phyloP scores from a whole-genome alignment of 2,329 filamentous ascomycete genomes.

The Pestalotiopsis sp. region DNA sequence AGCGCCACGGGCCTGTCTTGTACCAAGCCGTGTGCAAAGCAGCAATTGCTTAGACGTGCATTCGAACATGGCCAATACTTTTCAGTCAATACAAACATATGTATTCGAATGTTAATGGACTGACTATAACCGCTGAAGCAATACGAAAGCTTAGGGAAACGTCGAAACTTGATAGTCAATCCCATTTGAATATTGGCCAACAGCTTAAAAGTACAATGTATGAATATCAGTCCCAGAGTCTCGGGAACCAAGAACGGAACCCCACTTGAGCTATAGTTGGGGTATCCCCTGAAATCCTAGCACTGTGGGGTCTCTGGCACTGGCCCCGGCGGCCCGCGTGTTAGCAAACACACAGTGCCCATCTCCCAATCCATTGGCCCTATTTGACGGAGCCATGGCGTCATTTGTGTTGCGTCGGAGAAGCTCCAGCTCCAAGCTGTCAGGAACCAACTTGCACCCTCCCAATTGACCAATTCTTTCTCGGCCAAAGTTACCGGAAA shows the following conservation, averaged over 20 bases:
- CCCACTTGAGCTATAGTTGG: neutral
- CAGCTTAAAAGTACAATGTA: no score
- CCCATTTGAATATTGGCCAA: no score
- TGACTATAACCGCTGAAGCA: no score
- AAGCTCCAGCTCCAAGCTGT: neutral
- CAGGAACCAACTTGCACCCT: neutral
- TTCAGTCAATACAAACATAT: no score
- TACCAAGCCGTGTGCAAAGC: neutral
- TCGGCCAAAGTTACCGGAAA: neutral
- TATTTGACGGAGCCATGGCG: neutral
- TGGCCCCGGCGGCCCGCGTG: neutral
- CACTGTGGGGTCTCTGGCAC: neutral
- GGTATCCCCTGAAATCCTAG: neutral
- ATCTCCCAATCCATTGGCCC: neutral
- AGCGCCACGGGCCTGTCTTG: neutral
- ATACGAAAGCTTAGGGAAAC: no score
- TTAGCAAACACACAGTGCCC: neutral
- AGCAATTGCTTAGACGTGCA: no score
- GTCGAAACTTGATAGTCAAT: no score
- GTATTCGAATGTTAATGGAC: no score
- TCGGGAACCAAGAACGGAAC: neutral
- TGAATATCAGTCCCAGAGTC: neutral
- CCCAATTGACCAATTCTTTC: neutral
- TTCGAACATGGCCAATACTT: no score
- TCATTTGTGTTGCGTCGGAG: neutral